phyloP scores from a whole-genome alignment of 202 grass and related monocot genomes.

The Panicum virgatum region DNA sequence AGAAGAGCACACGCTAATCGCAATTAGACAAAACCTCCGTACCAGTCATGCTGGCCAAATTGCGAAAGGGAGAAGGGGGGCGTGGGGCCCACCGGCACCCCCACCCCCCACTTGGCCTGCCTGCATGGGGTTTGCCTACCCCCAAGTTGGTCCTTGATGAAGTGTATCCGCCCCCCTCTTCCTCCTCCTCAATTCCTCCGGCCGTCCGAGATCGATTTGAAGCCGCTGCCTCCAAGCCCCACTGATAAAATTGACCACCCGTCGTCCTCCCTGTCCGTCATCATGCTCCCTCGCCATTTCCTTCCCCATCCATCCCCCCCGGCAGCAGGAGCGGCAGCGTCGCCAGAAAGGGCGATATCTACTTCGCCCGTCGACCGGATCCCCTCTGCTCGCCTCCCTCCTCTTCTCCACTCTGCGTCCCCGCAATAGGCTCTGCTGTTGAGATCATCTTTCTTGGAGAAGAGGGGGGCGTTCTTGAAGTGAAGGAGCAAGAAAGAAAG shows the following conservation, averaged over 20 bases:
- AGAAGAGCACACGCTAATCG: background rate
- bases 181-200: background rate
- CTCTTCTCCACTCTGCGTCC: background rate
- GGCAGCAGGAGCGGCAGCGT: background rate
- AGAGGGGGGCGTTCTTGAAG: background rate
- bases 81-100: constrained; percentile 23
- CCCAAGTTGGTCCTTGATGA: constrained; percentile 56
- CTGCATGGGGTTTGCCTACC: too few species aligned
- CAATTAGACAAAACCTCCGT: background rate
- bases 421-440: background rate
- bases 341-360: constrained; percentile 8
- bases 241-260: constrained; percentile 44
- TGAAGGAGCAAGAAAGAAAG: background rate
- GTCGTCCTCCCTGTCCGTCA: constrained; percentile 34
- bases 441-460: background rate
- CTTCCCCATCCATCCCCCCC: constrained; percentile 10
- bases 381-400: background rate
- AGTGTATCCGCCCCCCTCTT: constrained; percentile 31
- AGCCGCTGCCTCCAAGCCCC: constrained; percentile 16
- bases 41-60: too few species aligned
- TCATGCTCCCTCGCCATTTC: constrained; percentile 24
- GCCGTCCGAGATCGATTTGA: constrained; percentile 31
- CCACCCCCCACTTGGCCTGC: constrained; percentile 29
- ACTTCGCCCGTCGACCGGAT: constrained; percentile 27
- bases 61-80: background rate